Conservation (phyloP, 2,329 filamentous ascomycete genomes). For the Orbilia javanica region DNA sequence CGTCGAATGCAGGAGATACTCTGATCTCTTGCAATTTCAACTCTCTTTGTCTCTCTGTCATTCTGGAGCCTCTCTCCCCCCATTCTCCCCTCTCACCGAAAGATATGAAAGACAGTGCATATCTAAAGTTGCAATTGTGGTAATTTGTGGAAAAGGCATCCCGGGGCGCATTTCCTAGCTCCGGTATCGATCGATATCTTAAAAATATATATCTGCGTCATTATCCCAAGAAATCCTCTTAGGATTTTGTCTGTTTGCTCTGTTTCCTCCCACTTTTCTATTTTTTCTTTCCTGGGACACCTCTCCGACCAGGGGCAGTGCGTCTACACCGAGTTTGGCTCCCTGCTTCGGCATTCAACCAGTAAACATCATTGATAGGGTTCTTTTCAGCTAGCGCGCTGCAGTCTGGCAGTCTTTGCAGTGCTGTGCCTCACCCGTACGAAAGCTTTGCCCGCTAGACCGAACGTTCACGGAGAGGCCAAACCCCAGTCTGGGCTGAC, state of each 20-base stretch:
- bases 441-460: conserved; percentile 30
- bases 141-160: conserved; percentile 28
- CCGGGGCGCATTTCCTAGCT: conserved; percentile 21
- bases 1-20: conserved; percentile 52
- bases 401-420: conserved; percentile 45
- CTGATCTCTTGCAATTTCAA: conserved; percentile 53
- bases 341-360: conserved; percentile 35
- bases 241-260: conserved; percentile 17
- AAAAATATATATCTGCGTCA: conserved; percentile 50
- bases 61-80: no score
- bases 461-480: conserved; percentile 45
- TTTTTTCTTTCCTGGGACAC: conserved; percentile 29
- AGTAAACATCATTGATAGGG: conserved; percentile 40
- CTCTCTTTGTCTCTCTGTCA: no score
- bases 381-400: conserved; percentile 56
- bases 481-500: conserved; percentile 48
- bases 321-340: conserved; percentile 50
- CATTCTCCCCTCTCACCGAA: no score
- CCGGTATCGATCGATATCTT: conserved; percentile 16
- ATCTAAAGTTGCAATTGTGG: conserved; percentile 12
- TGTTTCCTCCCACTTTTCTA: conserved; percentile 19
- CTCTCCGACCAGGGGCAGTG: conserved; percentile 48
- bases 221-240: conserved; percentile 26
- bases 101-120: conserved; percentile 32
- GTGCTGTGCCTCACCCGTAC: conserved; percentile 43